Evolutionary conservation across 1,139 yeast genomes (phyloP), one percentile per base, ranked within the genome.

Genomic region (Hansenula lynferdii): DNA sequence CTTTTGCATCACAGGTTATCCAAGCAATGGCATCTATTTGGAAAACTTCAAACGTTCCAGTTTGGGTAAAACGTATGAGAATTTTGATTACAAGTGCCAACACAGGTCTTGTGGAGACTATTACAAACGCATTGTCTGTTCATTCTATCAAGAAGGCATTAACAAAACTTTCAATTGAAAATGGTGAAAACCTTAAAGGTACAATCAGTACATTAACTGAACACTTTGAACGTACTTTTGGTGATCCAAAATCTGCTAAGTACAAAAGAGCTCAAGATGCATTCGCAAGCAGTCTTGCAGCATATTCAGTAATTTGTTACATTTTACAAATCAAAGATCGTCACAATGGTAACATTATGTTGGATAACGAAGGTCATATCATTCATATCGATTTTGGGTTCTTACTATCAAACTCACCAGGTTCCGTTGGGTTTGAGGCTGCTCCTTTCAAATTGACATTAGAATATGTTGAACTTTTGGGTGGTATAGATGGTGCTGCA

Each of bases 321-420:
- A 64, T 90, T 23, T 67, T 92, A 34, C 97, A 92, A 61, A 85
- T 92, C 39, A 92, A 92, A 54, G 98, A 92, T 60, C 75, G 98
- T 44, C 98, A 92, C 56, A 92, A 92, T 59, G 98, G 98, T 54
- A 92, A 92, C 60, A 90, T 92, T 35, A 82, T 92, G 85, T 65
- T 92, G 15, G 98, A 92, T 57, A 79, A 81, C 44, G 96, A 90
- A 48, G 98, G 98, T 0, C 97, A 92, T 57, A 83, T 92, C 12
- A 81, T 89, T 35, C 98, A 92, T 58, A 92, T 92, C 50, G 98
- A 92, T 63, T 92, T 92, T 65, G 98, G 98, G 0, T 92, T 89
- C 57, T 63, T 92, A 54, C 67, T 92, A 6, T 86, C 96, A 0
- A 92, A 92, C 54, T 83, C 97, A 0, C 98, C 98, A 0, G 97